These are phyloP conservation scores for Stachybotrys chlorohalonatus DNA, from an alignment of 2,329 filamentous ascomycete genomes.

Conservation along the genomic window DNA sequence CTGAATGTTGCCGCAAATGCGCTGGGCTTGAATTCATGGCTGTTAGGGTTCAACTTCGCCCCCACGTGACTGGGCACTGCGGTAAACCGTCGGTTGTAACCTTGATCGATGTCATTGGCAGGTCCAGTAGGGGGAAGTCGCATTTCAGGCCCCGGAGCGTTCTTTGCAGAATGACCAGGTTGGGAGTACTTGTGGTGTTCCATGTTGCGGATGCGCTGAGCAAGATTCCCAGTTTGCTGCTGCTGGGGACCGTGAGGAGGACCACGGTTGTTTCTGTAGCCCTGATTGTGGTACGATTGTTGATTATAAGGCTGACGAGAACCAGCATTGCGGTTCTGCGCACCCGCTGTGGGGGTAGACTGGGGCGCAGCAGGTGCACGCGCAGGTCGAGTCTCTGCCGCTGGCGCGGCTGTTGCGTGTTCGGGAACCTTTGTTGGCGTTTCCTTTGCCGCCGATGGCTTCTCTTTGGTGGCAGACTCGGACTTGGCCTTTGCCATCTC, in stretches of 20 bases:
- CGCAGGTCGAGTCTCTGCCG: constrained; percentile 17
- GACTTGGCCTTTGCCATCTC: constrained; percentile 49
- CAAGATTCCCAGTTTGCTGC: constrained; percentile 35
- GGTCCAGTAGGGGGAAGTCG: constrained; percentile 69
- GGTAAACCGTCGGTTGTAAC: constrained; percentile 44
- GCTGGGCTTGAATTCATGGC: constrained; percentile 76
- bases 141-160: constrained; percentile 52
- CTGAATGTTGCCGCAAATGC: constrained; percentile 75
- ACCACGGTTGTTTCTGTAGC: constrained; percentile 38
- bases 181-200: constrained; percentile 43
- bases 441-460: constrained; percentile 13
- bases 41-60: constrained; percentile 55
- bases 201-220: constrained; percentile 40
- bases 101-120: constrained; percentile 43
- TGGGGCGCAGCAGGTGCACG: constrained; percentile 26
- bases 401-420: constrained; percentile 9
- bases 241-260: constrained; percentile 30
- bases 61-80: constrained; percentile 41
- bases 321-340: constrained; percentile 34
- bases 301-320: constrained; percentile 40
- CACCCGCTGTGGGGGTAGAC: constrained; percentile 14
- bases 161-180: constrained; percentile 31
- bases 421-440: constrained; percentile 28
- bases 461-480: constrained; percentile 31
- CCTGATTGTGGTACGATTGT: constrained; percentile 35